Evolutionary conservation across 2,329 filamentous ascomycete genomes (phyloP).

Genomic region (Plectosphaerella cucumerina): DNA sequence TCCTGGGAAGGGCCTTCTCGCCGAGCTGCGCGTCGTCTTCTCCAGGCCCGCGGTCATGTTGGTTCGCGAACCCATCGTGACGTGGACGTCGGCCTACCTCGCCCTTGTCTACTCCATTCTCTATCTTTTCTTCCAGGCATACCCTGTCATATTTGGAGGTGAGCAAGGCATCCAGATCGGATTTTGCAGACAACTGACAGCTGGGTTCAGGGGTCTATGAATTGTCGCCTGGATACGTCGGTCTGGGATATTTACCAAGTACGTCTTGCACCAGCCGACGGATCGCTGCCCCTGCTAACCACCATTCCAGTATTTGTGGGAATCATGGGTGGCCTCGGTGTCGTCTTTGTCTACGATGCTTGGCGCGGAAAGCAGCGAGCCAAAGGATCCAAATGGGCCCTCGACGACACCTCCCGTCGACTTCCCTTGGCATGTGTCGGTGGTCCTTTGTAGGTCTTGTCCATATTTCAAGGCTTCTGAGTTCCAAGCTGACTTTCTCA

Average conservation of each 20-base stretch:
- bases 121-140: constrained; percentile 59
- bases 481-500: constrained; percentile 17
- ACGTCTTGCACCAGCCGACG: too few species aligned
- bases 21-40: constrained; percentile 53
- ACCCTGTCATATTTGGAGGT: constrained; percentile 26
- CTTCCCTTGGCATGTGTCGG: constrained; percentile 53
- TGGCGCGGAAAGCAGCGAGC: neutral
- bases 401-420: constrained; percentile 45
- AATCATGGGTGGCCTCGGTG: constrained; percentile 2
- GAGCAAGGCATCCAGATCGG: neutral
- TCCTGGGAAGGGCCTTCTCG: constrained; percentile 24
- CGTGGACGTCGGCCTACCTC: constrained; percentile 34
- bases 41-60: too few species aligned
- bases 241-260: constrained; percentile 8
- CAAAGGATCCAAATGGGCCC: constrained; percentile 41
- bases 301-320: too few species aligned
- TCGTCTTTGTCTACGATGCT: constrained; percentile 3
- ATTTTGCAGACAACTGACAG: too few species aligned
- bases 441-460: constrained; percentile 31
- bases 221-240: constrained; percentile 4
- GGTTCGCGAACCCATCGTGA: too few species aligned
- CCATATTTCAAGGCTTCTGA: too few species aligned
- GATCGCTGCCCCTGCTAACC: too few species aligned
- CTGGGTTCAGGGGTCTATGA: too few species aligned
- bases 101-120: constrained; percentile 54